phyloP scores from a whole-genome alignment of 139 green algal species.

The Tetraselmis chui region DNA sequence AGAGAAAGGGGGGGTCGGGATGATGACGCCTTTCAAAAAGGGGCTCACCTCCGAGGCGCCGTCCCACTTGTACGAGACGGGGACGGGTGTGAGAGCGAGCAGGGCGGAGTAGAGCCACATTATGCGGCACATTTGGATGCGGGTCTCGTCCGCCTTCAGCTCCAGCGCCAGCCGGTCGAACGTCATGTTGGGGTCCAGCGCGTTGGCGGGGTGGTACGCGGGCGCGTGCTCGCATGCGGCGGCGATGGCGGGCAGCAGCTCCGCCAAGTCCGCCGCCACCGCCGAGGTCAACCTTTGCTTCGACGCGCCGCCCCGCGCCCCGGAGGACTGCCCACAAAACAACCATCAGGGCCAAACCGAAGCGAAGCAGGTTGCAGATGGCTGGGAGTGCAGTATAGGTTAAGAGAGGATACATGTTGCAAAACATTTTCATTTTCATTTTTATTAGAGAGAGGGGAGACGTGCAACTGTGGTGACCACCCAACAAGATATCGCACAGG shows the following conservation, averaged over 20 bases:
- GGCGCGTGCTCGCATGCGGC: neutral
- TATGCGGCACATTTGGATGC: neutral
- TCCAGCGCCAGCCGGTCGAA: neutral
- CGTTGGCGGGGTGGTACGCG: neutral
- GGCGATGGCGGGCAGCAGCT: neutral
- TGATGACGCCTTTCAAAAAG: no score
- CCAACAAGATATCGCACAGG: no score
- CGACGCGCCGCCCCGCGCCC: no score
- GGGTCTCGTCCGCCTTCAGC: neutral
- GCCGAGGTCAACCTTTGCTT: neutral
- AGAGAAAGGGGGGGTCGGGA: no score
- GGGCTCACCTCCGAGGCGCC: neutral
- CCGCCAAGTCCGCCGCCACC: neutral
- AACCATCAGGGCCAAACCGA: no score
- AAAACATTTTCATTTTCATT: no score
- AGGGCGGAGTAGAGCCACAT: neutral
- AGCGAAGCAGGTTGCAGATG: no score
- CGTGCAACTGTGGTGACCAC: no score
- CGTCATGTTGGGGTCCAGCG: neutral
- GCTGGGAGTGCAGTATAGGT: no score
- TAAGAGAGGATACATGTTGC: no score
- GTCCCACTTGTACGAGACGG: neutral
- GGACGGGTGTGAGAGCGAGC: neutral
- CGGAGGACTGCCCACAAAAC: no score
- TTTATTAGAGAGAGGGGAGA: no score